phyloP scores from a whole-genome alignment of 176 grass and related monocot species.

The Oryza punctata region DNA sequence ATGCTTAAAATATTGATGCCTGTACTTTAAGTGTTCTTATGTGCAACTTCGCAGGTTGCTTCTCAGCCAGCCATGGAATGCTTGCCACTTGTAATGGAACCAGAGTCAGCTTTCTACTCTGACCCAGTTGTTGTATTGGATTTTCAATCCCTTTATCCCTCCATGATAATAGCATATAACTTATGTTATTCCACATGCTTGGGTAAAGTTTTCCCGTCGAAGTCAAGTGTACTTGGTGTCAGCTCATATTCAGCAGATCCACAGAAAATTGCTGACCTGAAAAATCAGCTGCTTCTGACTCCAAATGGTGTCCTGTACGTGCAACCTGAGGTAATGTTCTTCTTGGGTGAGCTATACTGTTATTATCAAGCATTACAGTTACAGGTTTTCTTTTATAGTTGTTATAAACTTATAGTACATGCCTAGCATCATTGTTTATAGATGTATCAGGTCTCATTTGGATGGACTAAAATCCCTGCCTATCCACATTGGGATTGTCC shows the following conservation, averaged over 20 bases:
- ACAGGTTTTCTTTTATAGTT: constrained; percentile 17
- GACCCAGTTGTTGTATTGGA: constrained; percentile 96
- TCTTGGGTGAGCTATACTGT: background rate
- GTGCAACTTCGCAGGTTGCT: constrained; percentile 72
- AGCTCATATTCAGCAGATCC: constrained; percentile 75
- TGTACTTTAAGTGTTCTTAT: constrained; percentile 30
- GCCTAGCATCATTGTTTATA: constrained; percentile 1
- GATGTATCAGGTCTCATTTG: background rate
- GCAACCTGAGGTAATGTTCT: constrained; percentile 71
- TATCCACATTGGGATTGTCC: background rate
- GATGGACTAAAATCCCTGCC: too few species aligned
- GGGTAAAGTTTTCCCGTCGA: constrained; percentile 93
- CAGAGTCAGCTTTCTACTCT: constrained; percentile 90
- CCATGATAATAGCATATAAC: constrained; percentile 99
- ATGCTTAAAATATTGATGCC: constrained; percentile 8
- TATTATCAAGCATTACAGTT: too few species aligned
- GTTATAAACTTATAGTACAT: constrained; percentile 15
- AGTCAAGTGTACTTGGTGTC: constrained; percentile 82
- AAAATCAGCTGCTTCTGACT: constrained; percentile 67
- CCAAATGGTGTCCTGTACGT: constrained; percentile 92
- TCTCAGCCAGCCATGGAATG: constrained; percentile 99
- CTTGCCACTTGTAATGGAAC: constrained; percentile 97
- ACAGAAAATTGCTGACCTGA: constrained; percentile 55
- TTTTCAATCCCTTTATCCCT: constrained; percentile 99
- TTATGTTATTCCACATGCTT: constrained; percentile 93